A percentile compares a stretch with the other conserved stretches of the same genome.
phyloP scores from a whole-genome alignment of 805 yeast genomes.

The Lachancea quebecensis region DNA sequence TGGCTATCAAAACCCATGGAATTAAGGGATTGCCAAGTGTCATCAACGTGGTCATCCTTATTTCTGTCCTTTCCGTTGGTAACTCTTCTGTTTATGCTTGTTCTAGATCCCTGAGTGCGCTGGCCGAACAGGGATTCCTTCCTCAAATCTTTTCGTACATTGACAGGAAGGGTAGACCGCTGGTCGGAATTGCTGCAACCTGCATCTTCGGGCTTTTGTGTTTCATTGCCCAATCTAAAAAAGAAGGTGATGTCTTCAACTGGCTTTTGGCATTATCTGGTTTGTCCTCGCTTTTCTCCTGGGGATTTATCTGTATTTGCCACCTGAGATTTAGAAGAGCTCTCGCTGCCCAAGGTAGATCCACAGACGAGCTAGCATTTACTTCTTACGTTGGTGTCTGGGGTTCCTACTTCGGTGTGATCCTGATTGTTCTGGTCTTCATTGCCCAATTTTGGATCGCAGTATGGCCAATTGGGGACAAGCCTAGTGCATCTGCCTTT shows the following conservation, averaged over 20 bases:
- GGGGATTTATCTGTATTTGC: conserved; percentile 53
- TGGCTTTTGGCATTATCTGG: conserved; percentile 66
- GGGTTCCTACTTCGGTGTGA: conserved; percentile 56
- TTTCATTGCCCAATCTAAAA: conserved; percentile 47
- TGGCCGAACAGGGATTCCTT: conserved; percentile 58
- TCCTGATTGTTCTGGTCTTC: conserved; percentile 52
- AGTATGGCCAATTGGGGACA: conserved; percentile 53
- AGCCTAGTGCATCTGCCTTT: conserved; percentile 50
- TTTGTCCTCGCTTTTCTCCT: conserved; percentile 52
- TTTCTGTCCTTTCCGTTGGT: conserved; percentile 65
- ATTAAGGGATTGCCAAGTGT: conserved; percentile 57
- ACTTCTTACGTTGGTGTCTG: conserved; percentile 58
- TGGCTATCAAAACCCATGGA: conserved; percentile 60
- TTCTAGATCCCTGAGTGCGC: conserved; percentile 57
- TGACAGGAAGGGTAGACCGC: conserved; percentile 63
- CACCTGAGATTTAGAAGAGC: conserved; percentile 63
- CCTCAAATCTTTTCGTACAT: conserved; percentile 54
- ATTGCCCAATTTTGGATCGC: conserved; percentile 81
- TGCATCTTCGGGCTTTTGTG: conserved; percentile 51
- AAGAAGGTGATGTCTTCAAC: conserved; percentile 49
- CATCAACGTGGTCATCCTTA: conserved; percentile 60
- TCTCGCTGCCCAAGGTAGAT: conserved; percentile 56
- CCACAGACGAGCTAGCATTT: conserved; percentile 60
- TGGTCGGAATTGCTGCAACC: conserved; percentile 47
- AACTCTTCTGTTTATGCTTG: conserved; percentile 66